phyloP scores from a whole-genome alignment of 352 stramenopile genomes.

The Pythium rishiriense region DNA sequence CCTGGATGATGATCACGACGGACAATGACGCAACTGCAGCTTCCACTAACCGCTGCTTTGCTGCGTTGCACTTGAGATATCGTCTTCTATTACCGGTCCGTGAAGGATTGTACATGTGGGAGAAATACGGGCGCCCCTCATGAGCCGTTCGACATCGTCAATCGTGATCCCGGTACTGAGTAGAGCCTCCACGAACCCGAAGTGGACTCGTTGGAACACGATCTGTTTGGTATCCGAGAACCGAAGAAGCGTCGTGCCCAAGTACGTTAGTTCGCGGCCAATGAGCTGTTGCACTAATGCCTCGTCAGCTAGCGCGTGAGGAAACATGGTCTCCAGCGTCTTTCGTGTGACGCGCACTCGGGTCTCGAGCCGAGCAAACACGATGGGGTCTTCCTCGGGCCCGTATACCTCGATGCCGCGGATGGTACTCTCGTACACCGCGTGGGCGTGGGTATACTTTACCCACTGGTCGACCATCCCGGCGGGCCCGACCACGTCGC shows the following conservation, averaged over 20 bases:
- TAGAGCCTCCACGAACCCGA: constrained; percentile 10
- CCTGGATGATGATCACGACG: too few species aligned
- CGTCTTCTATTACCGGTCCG: neutral
- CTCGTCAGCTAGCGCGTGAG: neutral
- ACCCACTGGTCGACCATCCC: constrained; percentile 15
- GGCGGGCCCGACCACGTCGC: constrained; percentile 4
- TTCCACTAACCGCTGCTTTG: too few species aligned
- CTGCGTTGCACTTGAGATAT: too few species aligned
- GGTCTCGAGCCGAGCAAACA: constrained; percentile 3
- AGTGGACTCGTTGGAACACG: constrained; percentile 8
- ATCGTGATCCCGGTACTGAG: neutral
- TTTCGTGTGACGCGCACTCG: neutral
- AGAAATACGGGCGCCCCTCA: neutral
- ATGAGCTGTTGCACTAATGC: constrained; percentile 14
- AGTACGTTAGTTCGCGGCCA: constrained; percentile 1
- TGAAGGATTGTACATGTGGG: constrained; percentile 4
- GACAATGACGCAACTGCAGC: too few species aligned
- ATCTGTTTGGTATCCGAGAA: constrained; percentile 10
- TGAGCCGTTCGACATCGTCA: constrained; percentile 5
- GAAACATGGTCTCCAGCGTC: constrained; percentile 12
- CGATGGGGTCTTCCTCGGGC: constrained; percentile 4
- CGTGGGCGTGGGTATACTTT: constrained; percentile 3
- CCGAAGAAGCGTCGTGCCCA: constrained; percentile 9
- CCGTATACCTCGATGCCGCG: constrained; percentile 2
- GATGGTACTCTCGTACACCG: neutral